Conservation (phyloP, 2,329 filamentous ascomycete species). For the Septoria linicola region DNA sequence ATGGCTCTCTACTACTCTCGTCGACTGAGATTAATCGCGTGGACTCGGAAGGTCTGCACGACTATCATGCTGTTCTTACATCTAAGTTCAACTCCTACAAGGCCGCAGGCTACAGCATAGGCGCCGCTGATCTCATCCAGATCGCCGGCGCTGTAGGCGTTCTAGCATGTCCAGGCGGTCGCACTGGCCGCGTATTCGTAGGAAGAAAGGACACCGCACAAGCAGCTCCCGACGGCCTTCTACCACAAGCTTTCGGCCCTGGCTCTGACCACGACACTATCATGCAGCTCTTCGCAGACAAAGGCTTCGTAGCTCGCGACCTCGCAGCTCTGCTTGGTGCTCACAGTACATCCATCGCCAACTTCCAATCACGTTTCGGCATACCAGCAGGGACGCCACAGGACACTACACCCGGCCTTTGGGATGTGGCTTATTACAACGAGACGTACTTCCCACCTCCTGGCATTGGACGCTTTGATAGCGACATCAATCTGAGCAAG, state of each 20-base stretch:
- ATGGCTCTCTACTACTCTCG: slow-evolving; percentile 43
- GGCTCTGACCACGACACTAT: slow-evolving; percentile 42
- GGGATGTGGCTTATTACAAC: slow-evolving; percentile 53
- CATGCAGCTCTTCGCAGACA: slow-evolving; percentile 50
- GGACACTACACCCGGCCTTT: slow-evolving; percentile 52
- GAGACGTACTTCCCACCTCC: slow-evolving; percentile 33
- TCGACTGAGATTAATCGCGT: slow-evolving; percentile 39
- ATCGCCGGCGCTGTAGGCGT: slow-evolving; percentile 50
- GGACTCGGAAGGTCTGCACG: slow-evolving; percentile 49
- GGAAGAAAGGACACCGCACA: slow-evolving; percentile 49
- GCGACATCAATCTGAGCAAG: slow-evolving; percentile 36
- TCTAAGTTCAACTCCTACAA: slow-evolving; percentile 38
- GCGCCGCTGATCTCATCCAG: slow-evolving; percentile 57
- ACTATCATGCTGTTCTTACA: slow-evolving; percentile 44
- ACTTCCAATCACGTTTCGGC: slow-evolving; percentile 32
- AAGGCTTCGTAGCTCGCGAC: slow-evolving; percentile 52
- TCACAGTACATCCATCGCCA: slow-evolving; percentile 52
- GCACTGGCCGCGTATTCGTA: slow-evolving; percentile 51
- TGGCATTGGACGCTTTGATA: slow-evolving; percentile 35
- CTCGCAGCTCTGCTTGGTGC: slow-evolving; percentile 57
- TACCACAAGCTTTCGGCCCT: slow-evolving; percentile 46
- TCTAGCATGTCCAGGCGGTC: slow-evolving; percentile 54
- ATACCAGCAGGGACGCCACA: slow-evolving; percentile 41
- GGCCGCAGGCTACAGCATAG: slow-evolving; percentile 34
- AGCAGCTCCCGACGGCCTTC: slow-evolving; percentile 45